These are phyloP conservation scores for Rhynchospora tenuis DNA, from an alignment of 176 grass and related monocot species.

Conservation along the genomic window DNA sequence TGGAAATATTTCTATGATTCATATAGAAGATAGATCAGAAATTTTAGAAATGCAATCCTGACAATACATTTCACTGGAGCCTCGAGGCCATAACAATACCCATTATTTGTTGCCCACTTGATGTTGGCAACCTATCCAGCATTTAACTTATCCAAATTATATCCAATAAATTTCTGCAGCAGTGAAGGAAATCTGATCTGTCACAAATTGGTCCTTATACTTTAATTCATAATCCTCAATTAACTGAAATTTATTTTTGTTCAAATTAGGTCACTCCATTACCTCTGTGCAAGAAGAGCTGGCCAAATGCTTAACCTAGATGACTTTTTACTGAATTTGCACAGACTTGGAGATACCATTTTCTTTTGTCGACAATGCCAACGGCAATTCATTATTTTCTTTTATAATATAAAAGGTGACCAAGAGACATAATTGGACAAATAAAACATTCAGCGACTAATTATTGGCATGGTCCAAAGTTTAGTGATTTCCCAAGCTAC, in stretches of 20 bases:
- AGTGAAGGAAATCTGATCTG: not conserved
- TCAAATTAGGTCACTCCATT: not conserved
- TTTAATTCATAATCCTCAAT: not conserved
- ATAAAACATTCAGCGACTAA: not conserved
- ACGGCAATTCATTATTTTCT: not conserved
- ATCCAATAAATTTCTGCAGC: not conserved
- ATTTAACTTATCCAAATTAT: not conserved
- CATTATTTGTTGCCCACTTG: not conserved
- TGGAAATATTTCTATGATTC: not conserved
- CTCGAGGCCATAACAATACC: not conserved
- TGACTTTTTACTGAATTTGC: not conserved
- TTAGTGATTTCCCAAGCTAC: not conserved
- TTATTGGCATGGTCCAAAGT: not conserved
- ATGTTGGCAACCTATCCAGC: not conserved
- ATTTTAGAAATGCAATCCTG: not conserved
- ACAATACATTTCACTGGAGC: not conserved
- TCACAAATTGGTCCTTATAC: not conserved
- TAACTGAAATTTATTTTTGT: not conserved
- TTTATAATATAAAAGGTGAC: not conserved
- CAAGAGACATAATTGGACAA: not conserved
- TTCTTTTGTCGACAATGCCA: not conserved
- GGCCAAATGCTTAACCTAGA: too few relatives aligned
- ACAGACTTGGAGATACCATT: not conserved
- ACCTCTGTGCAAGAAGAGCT: not conserved
- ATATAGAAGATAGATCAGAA: not conserved